Conservation (phyloP, 2,329 filamentous ascomycete species). For the Epichloe glyceriae region DNA sequence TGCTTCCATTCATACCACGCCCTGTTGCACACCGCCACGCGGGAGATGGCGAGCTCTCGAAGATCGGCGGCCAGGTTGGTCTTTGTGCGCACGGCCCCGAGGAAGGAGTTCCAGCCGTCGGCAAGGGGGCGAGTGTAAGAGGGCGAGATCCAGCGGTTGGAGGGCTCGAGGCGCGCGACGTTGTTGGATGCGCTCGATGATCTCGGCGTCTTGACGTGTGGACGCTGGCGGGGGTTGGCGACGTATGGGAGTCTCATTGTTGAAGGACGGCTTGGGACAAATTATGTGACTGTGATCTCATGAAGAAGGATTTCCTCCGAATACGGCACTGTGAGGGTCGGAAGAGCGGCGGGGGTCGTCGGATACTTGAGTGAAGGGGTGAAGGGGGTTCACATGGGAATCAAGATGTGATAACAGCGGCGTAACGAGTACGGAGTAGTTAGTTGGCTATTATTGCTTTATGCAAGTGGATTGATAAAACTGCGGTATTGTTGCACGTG, state of each 20-base stretch:
- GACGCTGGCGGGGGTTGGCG: constrained; percentile 35
- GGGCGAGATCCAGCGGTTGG: constrained; percentile 60
- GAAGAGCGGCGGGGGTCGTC: neutral
- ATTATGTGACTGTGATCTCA: too few relatives aligned
- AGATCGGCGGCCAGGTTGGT: constrained; percentile 39
- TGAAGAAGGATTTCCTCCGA: neutral
- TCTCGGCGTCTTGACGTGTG: constrained; percentile 35
- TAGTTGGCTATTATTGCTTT: neutral
- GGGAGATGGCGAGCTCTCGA: constrained; percentile 67
- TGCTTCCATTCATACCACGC: constrained; percentile 81
- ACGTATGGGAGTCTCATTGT: constrained; percentile 57
- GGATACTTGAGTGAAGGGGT: neutral
- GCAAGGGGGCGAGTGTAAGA: constrained; percentile 67
- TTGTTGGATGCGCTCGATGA: constrained; percentile 50
- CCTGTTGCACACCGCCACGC: constrained; percentile 66
- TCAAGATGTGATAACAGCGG: neutral
- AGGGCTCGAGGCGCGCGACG: constrained; percentile 58
- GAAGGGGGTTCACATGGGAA: neutral
- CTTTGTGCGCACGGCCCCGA: constrained; percentile 47
- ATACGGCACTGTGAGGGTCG: neutral
- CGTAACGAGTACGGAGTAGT: neutral
- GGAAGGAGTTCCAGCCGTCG: constrained; percentile 61
- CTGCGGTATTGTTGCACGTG: too few relatives aligned
- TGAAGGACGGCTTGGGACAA: neutral
- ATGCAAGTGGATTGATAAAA: too few relatives aligned